Base-by-base conservation (phyloP, 148 eudicot genomes). In the Rhododendron griersonianum region DNA sequence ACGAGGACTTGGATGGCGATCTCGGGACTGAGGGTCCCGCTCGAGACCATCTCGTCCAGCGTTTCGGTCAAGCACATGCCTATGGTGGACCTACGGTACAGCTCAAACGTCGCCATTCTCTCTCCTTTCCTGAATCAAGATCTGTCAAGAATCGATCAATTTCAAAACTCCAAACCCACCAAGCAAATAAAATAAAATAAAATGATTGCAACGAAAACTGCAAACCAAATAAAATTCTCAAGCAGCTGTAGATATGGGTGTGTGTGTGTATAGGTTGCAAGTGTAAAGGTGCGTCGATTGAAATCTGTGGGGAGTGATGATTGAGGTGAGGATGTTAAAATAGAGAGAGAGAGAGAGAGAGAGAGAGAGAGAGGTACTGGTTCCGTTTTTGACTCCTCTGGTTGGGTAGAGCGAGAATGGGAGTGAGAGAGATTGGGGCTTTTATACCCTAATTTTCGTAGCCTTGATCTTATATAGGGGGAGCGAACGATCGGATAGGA, bases 31-130 rank as follows among this genome's bases (percentile, higher is more conserved):
- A 96, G 95, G 84, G 81, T 69, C 9, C 96, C 96, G 84, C 63
- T 89, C 15, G 92, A 92, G 84, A 96, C 99, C 99, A 96, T 95
- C 88, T 96, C 97, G 88, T 96, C 99, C 85, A 96, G 85, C 2
- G 99, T 96, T 86, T 96, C 99, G 1, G 98, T 96, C 92, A 96
- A 89, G 85, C 99, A 95, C 98, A 96, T 94, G 16, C 99, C 99
- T 11, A 96, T 95, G 44, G 98, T 96, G 47, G 99, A 96, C 87
- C 97, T 91, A 77, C 99, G 88, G 80, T 96, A 96, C 59, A 96
- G 89, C 88, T 96, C 98, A 81, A 96, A 95, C 3, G 99, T 96
- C 47, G 98, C 99, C 98, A 96, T 95, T 83, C 71, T 45, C 82
- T 37, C 86, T 48, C 86, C 45, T 57, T 18, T 53, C 37, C 15